Evolutionary conservation across 2,329 filamentous ascomycete genomes (phyloP), one percentile per base, ranked within the genome.

Genomic region (Coniochaeta hoffmannii): DNA sequence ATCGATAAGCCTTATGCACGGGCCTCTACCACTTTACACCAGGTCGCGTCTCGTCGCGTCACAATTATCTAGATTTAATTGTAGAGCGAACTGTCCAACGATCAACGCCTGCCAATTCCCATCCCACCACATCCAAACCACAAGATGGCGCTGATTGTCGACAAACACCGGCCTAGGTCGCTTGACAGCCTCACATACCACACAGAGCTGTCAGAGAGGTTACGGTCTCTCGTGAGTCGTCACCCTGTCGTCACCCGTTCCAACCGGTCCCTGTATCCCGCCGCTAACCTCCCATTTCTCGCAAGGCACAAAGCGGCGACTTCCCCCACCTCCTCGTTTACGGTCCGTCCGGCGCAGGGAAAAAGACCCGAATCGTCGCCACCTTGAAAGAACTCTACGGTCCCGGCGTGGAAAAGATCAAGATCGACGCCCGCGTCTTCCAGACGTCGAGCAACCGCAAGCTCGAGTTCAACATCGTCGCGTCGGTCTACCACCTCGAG

Each of bases 371-470:
- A 44, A 95, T 97, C 62, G 90, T 97, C 17, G 92, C 94, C 15
- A 97, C 93, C 0, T 76, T 99, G 3, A 96, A 96, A 70, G 93
- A 97, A 68, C 81, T 99, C 8, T 99, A 94, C 71, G 94, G 94
- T 0, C 87, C 93, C 0, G 93, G 94, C 44, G 94, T 96, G n/a
- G 95, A 99, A 68, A 97, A 97, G 80, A 99, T 99, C 80, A 97
- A 97, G 76, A 97, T 99, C 73, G 94, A 99, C 69, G 90, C 91
- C 12, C 89, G 94, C 61, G 88, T 97, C 57, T 99, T 99, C 76
- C 92, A 96, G 73, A 97, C 94, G 1, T 92, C 85, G 22, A 88
- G 87, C 67, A 97, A 96, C 72, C 90, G 94, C 69, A 99, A 99
- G 73, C 87, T 99, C 64, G 94, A 99, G 74, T 99, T 99, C 82